These are phyloP conservation scores for Stylosanthes scabra DNA, from an alignment of 331 rosid species.

Conservation along the genomic window DNA sequence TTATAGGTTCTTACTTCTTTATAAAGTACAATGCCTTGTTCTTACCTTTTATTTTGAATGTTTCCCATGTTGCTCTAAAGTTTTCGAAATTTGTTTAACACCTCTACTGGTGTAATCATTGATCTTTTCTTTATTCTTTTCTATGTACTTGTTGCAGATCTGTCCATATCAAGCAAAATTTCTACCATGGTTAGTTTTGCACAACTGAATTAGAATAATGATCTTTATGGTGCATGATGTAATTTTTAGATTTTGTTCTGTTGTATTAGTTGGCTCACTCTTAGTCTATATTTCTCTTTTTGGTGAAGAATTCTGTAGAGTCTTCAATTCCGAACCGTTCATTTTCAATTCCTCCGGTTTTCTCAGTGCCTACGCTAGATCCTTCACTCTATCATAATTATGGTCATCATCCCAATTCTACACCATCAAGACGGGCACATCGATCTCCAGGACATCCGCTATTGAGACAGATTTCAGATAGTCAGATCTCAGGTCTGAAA, in stretches of 20 bases:
- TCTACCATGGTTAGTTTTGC: slow-evolving; percentile 74
- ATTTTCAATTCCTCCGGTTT: slow-evolving; percentile 60
- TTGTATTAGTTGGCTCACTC: slow-evolving; percentile 20
- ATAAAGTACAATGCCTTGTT: slow-evolving; percentile 5
- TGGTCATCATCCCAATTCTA: slow-evolving; percentile 56
- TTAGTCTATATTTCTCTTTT: slow-evolving; percentile 34
- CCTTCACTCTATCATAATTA: slow-evolving; percentile 48
- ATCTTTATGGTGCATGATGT: slow-evolving; percentile 32
- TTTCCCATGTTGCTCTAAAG: slow-evolving; percentile 34
- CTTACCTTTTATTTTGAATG: slow-evolving; percentile 3
- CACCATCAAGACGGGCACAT: slow-evolving; percentile 71
- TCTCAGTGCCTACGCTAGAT: slow-evolving; percentile 58
- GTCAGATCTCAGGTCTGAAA: slow-evolving; percentile 70
- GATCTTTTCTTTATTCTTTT: slow-evolving; percentile 40
- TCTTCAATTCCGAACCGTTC: slow-evolving; percentile 56
- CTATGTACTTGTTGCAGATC: slow-evolving; percentile 64
- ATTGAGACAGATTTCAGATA: slow-evolving; percentile 83
- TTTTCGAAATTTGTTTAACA: slow-evolving; percentile 25
- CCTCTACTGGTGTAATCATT: slow-evolving; percentile 35
- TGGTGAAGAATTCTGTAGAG: slow-evolving; percentile 67
- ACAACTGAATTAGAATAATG: slow-evolving; percentile 34
- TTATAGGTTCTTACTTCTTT: slow-evolving; percentile 1
- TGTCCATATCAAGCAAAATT: slow-evolving; percentile 71
- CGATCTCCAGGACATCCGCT: slow-evolving; percentile 81
- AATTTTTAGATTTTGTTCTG: slow-evolving; percentile 32